Conservation (phyloP, 1,139 yeast genomes). For the Protomyces pachydermus region DNA sequence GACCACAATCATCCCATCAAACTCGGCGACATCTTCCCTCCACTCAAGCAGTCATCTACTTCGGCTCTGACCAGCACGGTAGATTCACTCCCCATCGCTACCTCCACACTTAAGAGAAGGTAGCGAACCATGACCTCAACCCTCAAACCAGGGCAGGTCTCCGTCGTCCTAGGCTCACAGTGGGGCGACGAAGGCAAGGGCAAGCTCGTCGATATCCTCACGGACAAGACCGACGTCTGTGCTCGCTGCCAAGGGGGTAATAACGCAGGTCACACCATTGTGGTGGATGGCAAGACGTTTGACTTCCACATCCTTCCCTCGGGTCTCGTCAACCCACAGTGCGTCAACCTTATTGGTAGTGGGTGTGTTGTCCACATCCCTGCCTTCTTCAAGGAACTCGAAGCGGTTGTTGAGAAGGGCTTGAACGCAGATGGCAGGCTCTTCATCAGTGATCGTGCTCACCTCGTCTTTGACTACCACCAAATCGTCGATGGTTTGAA, state of each 20-base stretch:
- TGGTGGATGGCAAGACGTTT: constrained; percentile 77
- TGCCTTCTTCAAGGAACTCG: constrained; percentile 82
- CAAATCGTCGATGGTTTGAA: constrained; percentile 93
- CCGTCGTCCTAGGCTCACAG: constrained; percentile 23
- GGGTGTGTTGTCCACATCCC: constrained; percentile 97
- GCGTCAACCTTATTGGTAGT: constrained; percentile 83
- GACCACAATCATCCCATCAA: too few relatives aligned
- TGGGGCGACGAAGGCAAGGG: constrained; percentile 98
- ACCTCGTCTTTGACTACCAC: constrained; percentile 94
- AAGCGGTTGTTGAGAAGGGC: constrained; percentile 70
- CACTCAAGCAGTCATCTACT: too few relatives aligned
- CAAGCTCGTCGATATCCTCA: constrained; percentile 85
- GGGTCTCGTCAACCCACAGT: constrained; percentile 81
- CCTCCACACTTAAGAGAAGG: too few relatives aligned
- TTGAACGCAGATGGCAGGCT: constrained; percentile 72
- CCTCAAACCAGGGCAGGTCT: constrained; percentile 18
- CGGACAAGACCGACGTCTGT: constrained; percentile 91
- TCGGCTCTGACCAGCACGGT: too few relatives aligned
- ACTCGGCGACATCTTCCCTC: too few relatives aligned
- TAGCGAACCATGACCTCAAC: neutral
- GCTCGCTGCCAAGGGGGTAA: constrained; percentile 96
- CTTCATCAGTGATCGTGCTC: constrained; percentile 89
- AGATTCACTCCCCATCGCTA: too few relatives aligned
- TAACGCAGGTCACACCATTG: constrained; percentile 98
- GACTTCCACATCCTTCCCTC: constrained; percentile 99